These are phyloP conservation scores for Epichloe scottii DNA, from an alignment of 2,329 filamentous ascomycete species.

Conservation along the genomic window DNA sequence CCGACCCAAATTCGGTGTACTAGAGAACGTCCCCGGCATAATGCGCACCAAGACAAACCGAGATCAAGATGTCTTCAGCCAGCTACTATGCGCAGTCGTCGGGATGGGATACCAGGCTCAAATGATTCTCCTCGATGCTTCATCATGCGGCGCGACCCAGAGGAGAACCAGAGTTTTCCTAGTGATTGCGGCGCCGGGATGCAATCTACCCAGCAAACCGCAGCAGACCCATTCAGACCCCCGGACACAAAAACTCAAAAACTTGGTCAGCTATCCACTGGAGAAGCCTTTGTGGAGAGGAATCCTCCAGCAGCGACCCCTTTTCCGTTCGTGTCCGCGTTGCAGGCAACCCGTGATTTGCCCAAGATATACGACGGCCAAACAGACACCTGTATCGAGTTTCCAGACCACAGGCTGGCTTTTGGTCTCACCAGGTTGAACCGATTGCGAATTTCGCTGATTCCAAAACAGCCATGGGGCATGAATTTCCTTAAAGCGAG, in stretches of 20 bases:
- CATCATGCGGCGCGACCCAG: constrained; percentile 55
- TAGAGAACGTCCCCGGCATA: constrained; percentile 67
- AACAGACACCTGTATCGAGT: constrained; percentile 46
- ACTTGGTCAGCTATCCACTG: constrained; percentile 48
- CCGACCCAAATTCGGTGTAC: constrained; percentile 57
- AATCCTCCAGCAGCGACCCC: constrained; percentile 32
- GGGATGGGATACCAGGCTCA: constrained; percentile 67
- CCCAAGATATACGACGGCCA: constrained; percentile 50
- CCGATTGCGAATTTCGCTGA: constrained; percentile 36
- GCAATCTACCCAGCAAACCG: constrained; percentile 42
- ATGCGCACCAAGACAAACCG: constrained; percentile 33
- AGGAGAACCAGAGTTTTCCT: constrained; percentile 57
- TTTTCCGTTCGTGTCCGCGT: constrained; percentile 44
- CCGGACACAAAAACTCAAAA: constrained; percentile 14
- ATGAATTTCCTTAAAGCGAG: constrained; percentile 39
- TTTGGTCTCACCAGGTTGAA: constrained; percentile 24
- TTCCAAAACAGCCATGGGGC: constrained; percentile 47
- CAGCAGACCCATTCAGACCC: constrained; percentile 51
- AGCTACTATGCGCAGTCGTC: constrained; percentile 60
- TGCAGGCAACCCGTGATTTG: constrained; percentile 45
- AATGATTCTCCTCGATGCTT: constrained; percentile 56
- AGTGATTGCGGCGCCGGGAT: constrained; percentile 54
- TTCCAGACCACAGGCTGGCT: constrained; percentile 55
- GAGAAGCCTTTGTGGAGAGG: constrained; percentile 44
- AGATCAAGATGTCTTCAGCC: constrained; percentile 55